phyloP scores from a whole-genome alignment of 495 filamentous ascomycete genomes.

The Venustampulla echinocandica region DNA sequence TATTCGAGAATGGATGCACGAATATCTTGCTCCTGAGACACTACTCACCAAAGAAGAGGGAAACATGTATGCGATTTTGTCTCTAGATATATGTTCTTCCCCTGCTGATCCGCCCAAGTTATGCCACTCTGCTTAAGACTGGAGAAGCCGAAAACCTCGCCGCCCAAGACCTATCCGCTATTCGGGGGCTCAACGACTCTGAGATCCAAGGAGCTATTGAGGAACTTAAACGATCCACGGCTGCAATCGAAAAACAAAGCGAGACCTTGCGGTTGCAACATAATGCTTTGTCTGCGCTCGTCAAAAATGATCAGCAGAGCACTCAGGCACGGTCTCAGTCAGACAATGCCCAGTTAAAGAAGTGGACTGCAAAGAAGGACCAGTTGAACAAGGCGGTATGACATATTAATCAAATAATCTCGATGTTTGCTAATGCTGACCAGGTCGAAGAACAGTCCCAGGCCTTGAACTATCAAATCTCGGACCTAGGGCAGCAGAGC shows the following conservation, averaged over 20 bases:
- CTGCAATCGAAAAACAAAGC: constrained; percentile 36
- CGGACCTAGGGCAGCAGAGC: constrained; percentile 32
- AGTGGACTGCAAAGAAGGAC: constrained; percentile 27
- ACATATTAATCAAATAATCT: not conserved
- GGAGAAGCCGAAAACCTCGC: constrained; percentile 30
- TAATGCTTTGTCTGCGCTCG: constrained; percentile 32
- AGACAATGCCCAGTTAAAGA: constrained; percentile 24
- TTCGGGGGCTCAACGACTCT: constrained; percentile 29
- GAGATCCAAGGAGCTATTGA: constrained; percentile 36
- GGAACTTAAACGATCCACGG: constrained; percentile 37
- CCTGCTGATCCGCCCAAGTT: constrained; percentile 22
- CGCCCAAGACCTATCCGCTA: constrained; percentile 26
- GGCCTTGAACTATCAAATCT: constrained; percentile 27
- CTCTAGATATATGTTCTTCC: constrained; percentile 7
- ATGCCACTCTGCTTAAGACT: constrained; percentile 28
- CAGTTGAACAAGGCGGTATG: constrained; percentile 26
- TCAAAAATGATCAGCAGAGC: constrained; percentile 22
- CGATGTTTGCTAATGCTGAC: not conserved
- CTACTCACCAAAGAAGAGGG: constrained; percentile 36
- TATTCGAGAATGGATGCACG: constrained; percentile 31
- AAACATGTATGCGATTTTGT: constrained; percentile 26
- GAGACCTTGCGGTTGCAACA: constrained; percentile 35
- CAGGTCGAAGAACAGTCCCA: constrained; percentile 36
- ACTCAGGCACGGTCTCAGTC: constrained; percentile 24
- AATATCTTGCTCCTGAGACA: constrained; percentile 34